These are phyloP conservation scores for Candida quercuum DNA, from an alignment of 805 yeast genomes.

Conservation along the genomic window DNA sequence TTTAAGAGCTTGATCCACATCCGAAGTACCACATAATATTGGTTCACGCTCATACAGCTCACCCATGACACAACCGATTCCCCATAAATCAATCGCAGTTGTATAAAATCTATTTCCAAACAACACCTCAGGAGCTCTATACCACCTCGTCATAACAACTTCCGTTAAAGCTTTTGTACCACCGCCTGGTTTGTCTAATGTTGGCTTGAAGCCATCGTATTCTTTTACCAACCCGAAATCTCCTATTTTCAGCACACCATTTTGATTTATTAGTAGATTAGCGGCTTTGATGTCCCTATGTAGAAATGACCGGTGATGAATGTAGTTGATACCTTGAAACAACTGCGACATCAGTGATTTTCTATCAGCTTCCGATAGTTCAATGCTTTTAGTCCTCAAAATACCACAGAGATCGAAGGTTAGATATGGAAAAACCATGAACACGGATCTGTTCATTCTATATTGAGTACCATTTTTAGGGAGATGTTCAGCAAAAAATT, in stretches of 20 bases:
- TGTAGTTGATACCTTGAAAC: conserved; percentile 72
- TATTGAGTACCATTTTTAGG: conserved; percentile 8
- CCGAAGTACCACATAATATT: conserved; percentile 78
- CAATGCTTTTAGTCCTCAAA: conserved; percentile 69
- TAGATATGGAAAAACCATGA: conserved; percentile 91
- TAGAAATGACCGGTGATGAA: conserved; percentile 54
- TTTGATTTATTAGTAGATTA: conserved; percentile 74
- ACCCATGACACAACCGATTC: conserved; percentile 92
- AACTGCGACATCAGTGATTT: conserved; percentile 81
- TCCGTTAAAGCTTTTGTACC: conserved; percentile 46
- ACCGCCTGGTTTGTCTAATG: conserved; percentile 37
- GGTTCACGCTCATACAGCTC: conserved; percentile 83
- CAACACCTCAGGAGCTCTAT: conserved; percentile 90
- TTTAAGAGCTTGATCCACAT: conserved; percentile 78
- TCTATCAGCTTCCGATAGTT: conserved; percentile 58
- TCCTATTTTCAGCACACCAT: conserved; percentile 82
- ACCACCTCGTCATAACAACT: conserved; percentile 96
- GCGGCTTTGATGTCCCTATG: conserved; percentile 97
- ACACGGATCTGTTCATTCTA: conserved; percentile 40
- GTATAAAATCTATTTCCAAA: conserved; percentile 84
- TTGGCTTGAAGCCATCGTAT: conserved; percentile 60
- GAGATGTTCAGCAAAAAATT: background rate
- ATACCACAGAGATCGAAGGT: conserved; percentile 88
- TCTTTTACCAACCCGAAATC: conserved; percentile 92
- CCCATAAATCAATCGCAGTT: conserved; percentile 97